A percentile compares a stretch with the other conserved stretches of the same genome.
Conservation (phyloP, 805 yeast genomes). For the Wickerhamomyces chaumierensis region DNA sequence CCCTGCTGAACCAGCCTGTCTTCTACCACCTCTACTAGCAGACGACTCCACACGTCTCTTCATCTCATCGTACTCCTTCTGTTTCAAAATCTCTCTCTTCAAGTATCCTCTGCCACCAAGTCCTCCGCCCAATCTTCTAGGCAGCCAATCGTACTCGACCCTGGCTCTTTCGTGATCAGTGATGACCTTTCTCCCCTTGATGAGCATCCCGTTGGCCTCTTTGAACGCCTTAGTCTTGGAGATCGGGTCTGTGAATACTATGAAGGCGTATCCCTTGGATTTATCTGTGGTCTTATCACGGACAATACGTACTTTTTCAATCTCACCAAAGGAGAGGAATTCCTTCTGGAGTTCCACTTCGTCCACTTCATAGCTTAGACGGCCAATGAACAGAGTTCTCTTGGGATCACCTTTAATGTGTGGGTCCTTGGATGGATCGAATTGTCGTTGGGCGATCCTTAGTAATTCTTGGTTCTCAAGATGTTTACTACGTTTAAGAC, state of each 20-base stretch:
- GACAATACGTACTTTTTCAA: conserved; percentile 51
- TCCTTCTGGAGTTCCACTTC: conserved; percentile 59
- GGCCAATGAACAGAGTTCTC: conserved; percentile 65
- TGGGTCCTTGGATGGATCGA: conserved; percentile 51
- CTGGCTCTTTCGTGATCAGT: conserved; percentile 69
- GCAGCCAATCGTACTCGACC: conserved; percentile 54
- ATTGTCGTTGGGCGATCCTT: conserved; percentile 24
- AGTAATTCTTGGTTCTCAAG: conserved; percentile 19
- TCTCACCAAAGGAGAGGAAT: conserved; percentile 57
- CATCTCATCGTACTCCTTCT: conserved; percentile 1
- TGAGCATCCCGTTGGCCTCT: conserved; percentile 40
- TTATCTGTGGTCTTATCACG: conserved; percentile 38
- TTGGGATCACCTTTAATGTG: conserved; percentile 62
- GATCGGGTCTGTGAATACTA: conserved; percentile 50
- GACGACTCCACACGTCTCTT: background rate
- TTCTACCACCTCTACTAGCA: background rate
- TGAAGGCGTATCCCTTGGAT: conserved; percentile 77
- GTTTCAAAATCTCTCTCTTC: conserved; percentile 16
- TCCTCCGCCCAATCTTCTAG: conserved; percentile 81
- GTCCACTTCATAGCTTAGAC: conserved; percentile 52
- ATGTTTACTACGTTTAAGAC: conserved; percentile 17
- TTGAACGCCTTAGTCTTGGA: conserved; percentile 55
- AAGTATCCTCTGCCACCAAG: conserved; percentile 75
- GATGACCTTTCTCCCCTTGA: conserved; percentile 44
- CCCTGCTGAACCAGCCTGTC: background rate